These are phyloP conservation scores for Syzygium aqueum DNA, from an alignment of 345 rosid genomes.

Conservation along the genomic window DNA sequence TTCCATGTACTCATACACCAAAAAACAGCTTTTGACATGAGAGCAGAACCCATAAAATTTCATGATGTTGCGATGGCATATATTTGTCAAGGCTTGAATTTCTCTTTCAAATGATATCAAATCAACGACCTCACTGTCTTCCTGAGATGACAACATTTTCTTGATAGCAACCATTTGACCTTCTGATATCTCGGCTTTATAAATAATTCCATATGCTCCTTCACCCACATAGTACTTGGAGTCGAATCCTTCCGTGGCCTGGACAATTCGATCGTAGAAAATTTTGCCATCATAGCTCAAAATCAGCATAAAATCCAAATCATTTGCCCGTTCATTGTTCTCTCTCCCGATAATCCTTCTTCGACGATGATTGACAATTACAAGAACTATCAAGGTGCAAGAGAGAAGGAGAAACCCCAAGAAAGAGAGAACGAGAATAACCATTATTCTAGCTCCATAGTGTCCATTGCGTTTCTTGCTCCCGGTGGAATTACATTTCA, in stretches of 20 bases:
- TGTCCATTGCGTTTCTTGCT: accelerated
- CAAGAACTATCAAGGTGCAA: background rate
- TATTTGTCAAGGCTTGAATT: background rate
- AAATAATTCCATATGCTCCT: background rate
- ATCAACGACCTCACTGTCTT: background rate
- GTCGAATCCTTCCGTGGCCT: too few species aligned
- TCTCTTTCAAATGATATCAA: background rate
- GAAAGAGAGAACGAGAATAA: background rate
- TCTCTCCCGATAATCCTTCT: background rate
- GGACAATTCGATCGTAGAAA: too few species aligned
- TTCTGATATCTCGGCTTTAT: background rate
- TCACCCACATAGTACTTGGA: too few species aligned
- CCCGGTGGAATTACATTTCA: background rate
- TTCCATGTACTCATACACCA: background rate
- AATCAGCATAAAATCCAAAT: background rate
- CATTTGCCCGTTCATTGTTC: background rate
- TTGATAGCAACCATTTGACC: background rate
- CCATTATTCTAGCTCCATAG: background rate
- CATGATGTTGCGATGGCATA: background rate
- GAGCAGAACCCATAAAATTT: background rate
- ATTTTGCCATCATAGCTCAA: background rate
- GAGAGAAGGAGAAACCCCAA: background rate
- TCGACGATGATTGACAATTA: background rate
- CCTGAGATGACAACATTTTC: background rate
- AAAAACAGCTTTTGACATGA: background rate